Evolutionary conservation across 441 rosid species (phyloP).

Genomic region (Francoa sonchifolia): DNA sequence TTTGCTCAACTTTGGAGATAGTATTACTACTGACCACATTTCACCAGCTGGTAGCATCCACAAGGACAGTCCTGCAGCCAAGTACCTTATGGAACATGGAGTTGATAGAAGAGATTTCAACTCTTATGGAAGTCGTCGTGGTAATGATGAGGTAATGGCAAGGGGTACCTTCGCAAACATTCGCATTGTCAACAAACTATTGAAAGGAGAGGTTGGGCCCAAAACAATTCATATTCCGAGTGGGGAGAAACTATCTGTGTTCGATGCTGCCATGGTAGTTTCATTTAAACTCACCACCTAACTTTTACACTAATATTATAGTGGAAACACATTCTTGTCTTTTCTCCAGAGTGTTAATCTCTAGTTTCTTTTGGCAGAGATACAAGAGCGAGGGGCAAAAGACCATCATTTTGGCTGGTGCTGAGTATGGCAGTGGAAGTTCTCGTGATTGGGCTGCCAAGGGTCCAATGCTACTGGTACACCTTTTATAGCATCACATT

Average conservation of each 20-base stretch:
- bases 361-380: not conserved
- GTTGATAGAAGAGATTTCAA: conserved; percentile 86
- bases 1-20: conserved; percentile 88
- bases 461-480: conserved; percentile 5
- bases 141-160: conserved; percentile 93
- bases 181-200: conserved; percentile 85
- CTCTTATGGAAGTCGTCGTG: conserved; percentile 97
- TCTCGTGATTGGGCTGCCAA: conserved; percentile 7
- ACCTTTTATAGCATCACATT: not conserved
- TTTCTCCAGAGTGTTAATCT: not conserved
- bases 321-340: not conserved
- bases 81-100: conserved; percentile 68
- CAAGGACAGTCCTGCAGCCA: conserved; percentile 92
- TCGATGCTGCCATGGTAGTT: conserved; percentile 82
- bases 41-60: conserved; percentile 98
- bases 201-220: conserved; percentile 91
- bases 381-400: not conserved
- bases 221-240: conserved; percentile 87
- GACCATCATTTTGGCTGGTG: conserved; percentile 5
- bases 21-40: conserved; percentile 95
- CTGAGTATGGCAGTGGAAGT: conserved; percentile 8
- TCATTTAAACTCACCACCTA: too few relatives aligned
- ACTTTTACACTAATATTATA: not conserved
- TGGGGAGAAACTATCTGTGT: conserved; percentile 87
- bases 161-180: conserved; percentile 98